Evolutionary conservation across 1,284 basidiomycete genomes (phyloP).

Genomic region (Grifola frondosa): DNA sequence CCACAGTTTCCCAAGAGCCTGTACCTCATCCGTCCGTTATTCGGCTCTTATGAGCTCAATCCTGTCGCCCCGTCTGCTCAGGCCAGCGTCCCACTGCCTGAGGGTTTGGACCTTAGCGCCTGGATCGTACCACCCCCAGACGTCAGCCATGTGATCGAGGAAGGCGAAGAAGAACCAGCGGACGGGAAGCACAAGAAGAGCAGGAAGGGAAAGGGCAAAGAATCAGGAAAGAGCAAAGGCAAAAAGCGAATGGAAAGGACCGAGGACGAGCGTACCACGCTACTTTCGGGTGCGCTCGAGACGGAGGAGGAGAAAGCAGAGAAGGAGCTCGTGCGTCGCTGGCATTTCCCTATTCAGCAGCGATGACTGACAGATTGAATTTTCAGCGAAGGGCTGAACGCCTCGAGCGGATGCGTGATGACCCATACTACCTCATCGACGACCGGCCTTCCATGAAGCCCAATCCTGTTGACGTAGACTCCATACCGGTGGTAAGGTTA

Average conservation of each 20-base stretch:
- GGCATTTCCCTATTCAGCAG: not conserved
- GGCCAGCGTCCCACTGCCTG: slow-evolving; percentile 76
- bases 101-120: slow-evolving; percentile 80
- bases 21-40: slow-evolving; percentile 83
- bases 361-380: slow-evolving; percentile 2
- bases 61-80: slow-evolving; percentile 84
- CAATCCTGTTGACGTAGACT: slow-evolving; percentile 67
- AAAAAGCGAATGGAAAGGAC: slow-evolving; percentile 25
- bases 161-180: slow-evolving; percentile 30
- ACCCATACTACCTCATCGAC: slow-evolving; percentile 87
- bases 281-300: slow-evolving; percentile 47
- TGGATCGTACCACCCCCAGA: slow-evolving; percentile 79
- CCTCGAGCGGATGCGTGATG: slow-evolving; percentile 71
- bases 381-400: slow-evolving; percentile 72
- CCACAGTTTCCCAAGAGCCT: slow-evolving; percentile 84
- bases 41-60: slow-evolving; percentile 80
- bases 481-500: slow-evolving; percentile 81
- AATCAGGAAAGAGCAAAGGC: slow-evolving; percentile 26
- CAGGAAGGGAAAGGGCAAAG: slow-evolving; percentile 52
- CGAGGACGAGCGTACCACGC: slow-evolving; percentile 29
- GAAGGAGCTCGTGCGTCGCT: slow-evolving; percentile 52
- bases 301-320: slow-evolving; percentile 57
- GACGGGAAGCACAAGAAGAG: slow-evolving; percentile 39
- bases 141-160: slow-evolving; percentile 25
- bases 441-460: slow-evolving; percentile 43